Evolutionary conservation across 2,329 filamentous ascomycete species (phyloP).

Genomic region (Pseudogymnoascus pannorum): DNA sequence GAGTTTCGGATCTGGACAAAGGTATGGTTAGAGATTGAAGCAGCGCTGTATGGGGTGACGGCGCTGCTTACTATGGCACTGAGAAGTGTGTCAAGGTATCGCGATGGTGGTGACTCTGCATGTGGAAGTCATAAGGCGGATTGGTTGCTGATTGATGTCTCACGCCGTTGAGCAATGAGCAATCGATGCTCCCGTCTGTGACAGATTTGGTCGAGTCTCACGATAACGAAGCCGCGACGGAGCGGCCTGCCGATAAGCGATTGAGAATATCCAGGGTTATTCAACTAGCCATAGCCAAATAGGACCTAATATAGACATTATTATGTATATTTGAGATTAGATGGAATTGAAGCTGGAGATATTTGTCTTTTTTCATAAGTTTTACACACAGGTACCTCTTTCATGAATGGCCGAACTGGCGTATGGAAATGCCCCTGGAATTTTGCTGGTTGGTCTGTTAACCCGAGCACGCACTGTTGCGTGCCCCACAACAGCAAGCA

Average conservation of each 20-base stretch:
- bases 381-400: neutral
- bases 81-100: neutral
- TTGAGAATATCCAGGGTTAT: neutral
- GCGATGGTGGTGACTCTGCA: conserved; percentile 4
- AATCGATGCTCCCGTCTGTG: neutral
- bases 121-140: neutral
- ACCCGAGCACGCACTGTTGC: neutral
- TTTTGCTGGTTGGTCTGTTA: neutral
- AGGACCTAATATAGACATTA: neutral
- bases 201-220: conserved; percentile 4
- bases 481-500: conserved; percentile 3
- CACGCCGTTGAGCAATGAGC: neutral
- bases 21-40: conserved; percentile 4
- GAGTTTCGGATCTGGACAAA: conserved; percentile 9
- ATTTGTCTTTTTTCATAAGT: neutral
- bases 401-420: neutral
- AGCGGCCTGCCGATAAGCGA: conserved; percentile 3
- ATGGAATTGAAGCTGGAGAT: neutral
- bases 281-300: no score
- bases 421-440: neutral
- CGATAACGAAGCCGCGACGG: neutral
- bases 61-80: neutral
- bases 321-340: neutral
- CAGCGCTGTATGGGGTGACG: conserved; percentile 17
- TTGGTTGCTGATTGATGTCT: conserved; percentile 7